Percentiles rank a stretch among this genome's conserved stretches.
Evolutionary conservation across 352 stramenopile species (phyloP).

Genomic region (Pythium rhizo-oryzae): DNA sequence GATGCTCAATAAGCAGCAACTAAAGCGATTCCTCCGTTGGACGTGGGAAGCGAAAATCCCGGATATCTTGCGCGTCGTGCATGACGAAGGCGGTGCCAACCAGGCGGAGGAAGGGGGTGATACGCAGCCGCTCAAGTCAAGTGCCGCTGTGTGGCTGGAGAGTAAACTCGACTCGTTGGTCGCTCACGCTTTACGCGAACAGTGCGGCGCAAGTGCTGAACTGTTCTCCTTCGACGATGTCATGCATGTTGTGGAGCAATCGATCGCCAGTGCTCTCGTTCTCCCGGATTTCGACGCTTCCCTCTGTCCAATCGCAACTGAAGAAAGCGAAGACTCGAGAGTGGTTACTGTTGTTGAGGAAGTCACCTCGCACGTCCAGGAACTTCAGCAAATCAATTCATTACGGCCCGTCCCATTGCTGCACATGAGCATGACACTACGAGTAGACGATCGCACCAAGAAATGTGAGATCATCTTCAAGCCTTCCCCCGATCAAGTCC

Average conservation of each 20-base stretch:
- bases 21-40: slow-evolving; percentile 46
- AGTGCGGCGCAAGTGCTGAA: slow-evolving; percentile 9
- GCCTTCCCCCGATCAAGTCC: slow-evolving; percentile 38
- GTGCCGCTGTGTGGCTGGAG: slow-evolving; percentile 26
- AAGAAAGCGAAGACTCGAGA: neutral
- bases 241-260: slow-evolving; percentile 21
- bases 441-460: slow-evolving; percentile 14
- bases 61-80: neutral
- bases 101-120: slow-evolving; percentile 1
- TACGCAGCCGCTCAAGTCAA: slow-evolving; percentile 13
- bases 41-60: slow-evolving; percentile 45
- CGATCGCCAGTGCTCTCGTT: slow-evolving; percentile 13
- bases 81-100: neutral
- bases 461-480: slow-evolving; percentile 37
- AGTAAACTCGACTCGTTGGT: slow-evolving; percentile 30
- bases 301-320: slow-evolving; percentile 5
- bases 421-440: slow-evolving; percentile 21
- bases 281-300: slow-evolving; percentile 27
- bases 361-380: neutral
- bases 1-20: slow-evolving; percentile 42
- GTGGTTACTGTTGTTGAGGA: neutral
- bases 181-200: slow-evolving; percentile 12
- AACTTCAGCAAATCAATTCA: slow-evolving; percentile 20
- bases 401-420: slow-evolving; percentile 26
- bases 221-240: slow-evolving; percentile 20